Evolutionary conservation across 495 filamentous ascomycete genomes (phyloP).

Genomic region (Trichoderma reesei): DNA sequence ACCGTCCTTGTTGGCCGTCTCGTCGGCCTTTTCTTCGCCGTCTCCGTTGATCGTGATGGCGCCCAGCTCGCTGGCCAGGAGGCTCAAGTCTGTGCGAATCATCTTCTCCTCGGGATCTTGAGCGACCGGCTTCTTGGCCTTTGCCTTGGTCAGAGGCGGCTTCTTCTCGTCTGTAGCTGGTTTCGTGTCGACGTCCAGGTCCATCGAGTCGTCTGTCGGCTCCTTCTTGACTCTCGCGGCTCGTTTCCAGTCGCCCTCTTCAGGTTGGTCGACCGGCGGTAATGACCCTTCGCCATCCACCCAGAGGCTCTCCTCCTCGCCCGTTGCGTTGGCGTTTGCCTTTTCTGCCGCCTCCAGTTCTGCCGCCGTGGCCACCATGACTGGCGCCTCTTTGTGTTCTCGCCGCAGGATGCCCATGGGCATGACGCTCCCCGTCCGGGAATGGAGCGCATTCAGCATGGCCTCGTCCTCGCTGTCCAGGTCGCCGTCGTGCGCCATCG

Average conservation of each 20-base stretch:
- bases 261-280: conserved; percentile 19
- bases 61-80: conserved; percentile 24
- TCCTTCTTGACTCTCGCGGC: conserved; percentile 23
- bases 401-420: conserved; percentile 42
- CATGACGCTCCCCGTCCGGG: conserved; percentile 12
- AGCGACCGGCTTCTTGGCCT: conserved; percentile 13
- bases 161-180: conserved; percentile 18
- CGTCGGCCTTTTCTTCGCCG: conserved; percentile 15
- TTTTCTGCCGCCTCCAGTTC: conserved; percentile 33
- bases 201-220: conserved; percentile 22
- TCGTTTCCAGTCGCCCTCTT: conserved; percentile 23
- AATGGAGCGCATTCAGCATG: background rate
- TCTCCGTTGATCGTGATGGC: conserved; percentile 23
- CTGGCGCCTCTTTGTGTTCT: conserved; percentile 42
- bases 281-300: conserved; percentile 19
- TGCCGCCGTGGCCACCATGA: conserved; percentile 44
- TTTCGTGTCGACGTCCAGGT: conserved; percentile 26
- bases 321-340: too few relatives aligned
- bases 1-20: conserved; percentile 22
- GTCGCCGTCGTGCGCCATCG: background rate
- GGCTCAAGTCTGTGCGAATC: conserved; percentile 15
- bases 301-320: conserved; percentile 29
- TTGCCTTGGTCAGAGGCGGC: conserved; percentile 20
- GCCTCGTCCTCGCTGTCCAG: conserved; percentile 12
- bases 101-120: conserved; percentile 28